A percentile compares a stretch with the other conserved stretches of the same genome.
phyloP scores from a whole-genome alignment of 1,139 yeast genomes.

The Yamadazyma blattariae region DNA sequence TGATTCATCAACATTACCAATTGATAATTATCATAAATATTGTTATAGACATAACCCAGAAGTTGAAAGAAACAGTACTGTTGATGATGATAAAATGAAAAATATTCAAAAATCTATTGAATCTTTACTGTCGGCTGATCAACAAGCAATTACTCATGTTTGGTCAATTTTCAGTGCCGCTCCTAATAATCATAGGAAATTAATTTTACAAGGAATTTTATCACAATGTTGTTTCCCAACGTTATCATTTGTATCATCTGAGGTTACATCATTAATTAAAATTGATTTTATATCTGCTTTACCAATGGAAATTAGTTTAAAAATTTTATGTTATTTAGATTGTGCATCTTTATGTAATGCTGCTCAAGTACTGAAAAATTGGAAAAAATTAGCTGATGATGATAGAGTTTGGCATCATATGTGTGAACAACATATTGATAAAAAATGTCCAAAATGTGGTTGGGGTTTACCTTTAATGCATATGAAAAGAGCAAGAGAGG shows the following conservation, averaged over 20 bases:
- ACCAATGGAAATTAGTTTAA: slow-evolving; percentile 82
- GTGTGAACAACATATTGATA: slow-evolving; percentile 97
- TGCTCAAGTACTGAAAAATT: slow-evolving; percentile 82
- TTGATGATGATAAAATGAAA: slow-evolving; percentile 65
- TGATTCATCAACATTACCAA: slow-evolving; percentile 39
- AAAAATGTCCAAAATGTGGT: slow-evolving; percentile 97
- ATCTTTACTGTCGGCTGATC: slow-evolving; percentile 57
- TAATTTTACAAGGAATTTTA: slow-evolving; percentile 79
- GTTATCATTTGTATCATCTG: slow-evolving; percentile 75
- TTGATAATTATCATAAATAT: slow-evolving; percentile 57
- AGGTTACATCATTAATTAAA: slow-evolving; percentile 73
- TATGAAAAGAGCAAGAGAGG: slow-evolving; percentile 69
- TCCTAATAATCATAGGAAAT: slow-evolving; percentile 61
- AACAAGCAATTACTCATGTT: slow-evolving; percentile 68
- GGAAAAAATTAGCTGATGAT: slow-evolving; percentile 91
- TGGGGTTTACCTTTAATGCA: slow-evolving; percentile 96
- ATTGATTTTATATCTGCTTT: slow-evolving; percentile 84
- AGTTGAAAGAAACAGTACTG: slow-evolving; percentile 63
- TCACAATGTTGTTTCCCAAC: slow-evolving; percentile 96
- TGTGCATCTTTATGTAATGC: slow-evolving; percentile 90
- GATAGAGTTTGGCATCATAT: slow-evolving; percentile 97
- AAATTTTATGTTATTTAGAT: slow-evolving; percentile 83
- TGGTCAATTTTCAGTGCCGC: slow-evolving; percentile 82
- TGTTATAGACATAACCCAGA: slow-evolving; percentile 95
- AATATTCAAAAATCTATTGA: slow-evolving; percentile 61